Evolutionary conservation across 2,329 filamentous ascomycete genomes (phyloP).

Genomic region (Clonostachys byssicola): DNA sequence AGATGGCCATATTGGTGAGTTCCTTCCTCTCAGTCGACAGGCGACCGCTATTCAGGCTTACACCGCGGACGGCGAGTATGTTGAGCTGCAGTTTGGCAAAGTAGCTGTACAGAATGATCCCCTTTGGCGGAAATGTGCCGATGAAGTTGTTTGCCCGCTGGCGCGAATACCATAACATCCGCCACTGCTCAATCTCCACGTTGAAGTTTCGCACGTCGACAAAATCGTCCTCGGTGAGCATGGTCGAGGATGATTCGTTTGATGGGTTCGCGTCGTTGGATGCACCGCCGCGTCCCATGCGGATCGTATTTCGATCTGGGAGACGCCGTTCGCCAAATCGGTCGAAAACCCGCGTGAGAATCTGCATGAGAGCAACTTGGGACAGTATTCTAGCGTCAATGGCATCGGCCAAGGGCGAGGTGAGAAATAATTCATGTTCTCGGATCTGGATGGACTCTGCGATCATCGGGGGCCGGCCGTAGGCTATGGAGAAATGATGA

Average conservation of each 20-base stretch:
- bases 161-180: constrained; percentile 22
- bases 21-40: constrained; percentile 37
- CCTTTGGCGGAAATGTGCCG: constrained; percentile 33
- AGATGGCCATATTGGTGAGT: constrained; percentile 33
- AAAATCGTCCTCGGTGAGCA: constrained; percentile 26
- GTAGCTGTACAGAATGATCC: constrained; percentile 41
- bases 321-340: constrained; percentile 53
- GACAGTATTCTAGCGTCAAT: constrained; percentile 50
- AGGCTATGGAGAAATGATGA: constrained; percentile 62
- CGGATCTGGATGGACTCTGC: constrained; percentile 52
- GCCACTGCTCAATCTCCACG: constrained; percentile 35
- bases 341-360: constrained; percentile 52
- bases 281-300: constrained; percentile 13
- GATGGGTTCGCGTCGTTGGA: constrained; percentile 18
- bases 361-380: constrained; percentile 56
- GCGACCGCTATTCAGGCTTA: constrained; percentile 19
- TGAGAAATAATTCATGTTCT: constrained; percentile 51
- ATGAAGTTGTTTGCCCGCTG: constrained; percentile 15
- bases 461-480: constrained; percentile 53
- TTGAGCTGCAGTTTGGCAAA: constrained; percentile 33
- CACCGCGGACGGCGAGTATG: constrained; percentile 41
- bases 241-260: constrained; percentile 33
- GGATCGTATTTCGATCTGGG: constrained; percentile 6
- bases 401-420: constrained; percentile 32
- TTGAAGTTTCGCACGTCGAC: constrained; percentile 30